A percentile compares a stretch with the other conserved stretches of the same genome.
Evolutionary conservation across 805 yeast genomes (phyloP).

Genomic region (Candida qinlingensis): DNA sequence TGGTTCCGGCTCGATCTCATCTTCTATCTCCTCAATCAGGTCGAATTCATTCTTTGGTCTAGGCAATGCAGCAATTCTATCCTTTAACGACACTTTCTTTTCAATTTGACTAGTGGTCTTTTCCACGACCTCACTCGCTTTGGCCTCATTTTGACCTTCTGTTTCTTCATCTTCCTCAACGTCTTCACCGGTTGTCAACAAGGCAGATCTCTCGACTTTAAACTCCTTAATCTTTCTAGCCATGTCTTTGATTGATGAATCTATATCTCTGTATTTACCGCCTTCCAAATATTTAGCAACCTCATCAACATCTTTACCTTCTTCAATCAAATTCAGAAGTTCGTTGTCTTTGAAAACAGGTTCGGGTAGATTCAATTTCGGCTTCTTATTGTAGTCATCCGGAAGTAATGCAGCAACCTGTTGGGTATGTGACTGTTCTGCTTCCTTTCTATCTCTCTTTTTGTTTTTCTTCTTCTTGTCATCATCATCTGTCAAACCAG

Average conservation of each 20-base stretch:
- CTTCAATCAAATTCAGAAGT: slow-evolving; percentile 12
- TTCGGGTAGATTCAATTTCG: slow-evolving; percentile 28
- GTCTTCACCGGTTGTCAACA: slow-evolving; percentile 22
- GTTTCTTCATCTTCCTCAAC: slow-evolving; percentile 7
- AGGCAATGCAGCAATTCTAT: slow-evolving; percentile 31
- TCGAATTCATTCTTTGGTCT: slow-evolving; percentile 45
- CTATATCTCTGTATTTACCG: not conserved
- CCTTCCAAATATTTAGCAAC: slow-evolving; percentile 8
- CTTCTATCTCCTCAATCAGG: slow-evolving; percentile 29
- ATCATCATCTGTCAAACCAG: slow-evolving; percentile 40
- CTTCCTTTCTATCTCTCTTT: slow-evolving; percentile 23
- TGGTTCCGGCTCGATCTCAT: not conserved
- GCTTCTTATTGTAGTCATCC: slow-evolving; percentile 9
- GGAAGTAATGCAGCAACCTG: slow-evolving; percentile 17
- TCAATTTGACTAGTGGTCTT: not conserved
- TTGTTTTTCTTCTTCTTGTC: slow-evolving; percentile 28
- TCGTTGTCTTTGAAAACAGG: slow-evolving; percentile 27
- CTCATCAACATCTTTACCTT: slow-evolving; percentile 8
- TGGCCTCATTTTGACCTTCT: slow-evolving; percentile 1
- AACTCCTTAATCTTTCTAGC: slow-evolving; percentile 37
- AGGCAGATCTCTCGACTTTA: slow-evolving; percentile 31
- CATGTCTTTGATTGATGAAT: slow-evolving; percentile 21
- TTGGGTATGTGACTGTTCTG: slow-evolving; percentile 20
- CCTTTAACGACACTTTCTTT: slow-evolving; percentile 2
- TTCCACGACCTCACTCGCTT: not conserved